Evolutionary conservation across 208 protist species (phyloP).

Genomic region (Leishmania major): DNA sequence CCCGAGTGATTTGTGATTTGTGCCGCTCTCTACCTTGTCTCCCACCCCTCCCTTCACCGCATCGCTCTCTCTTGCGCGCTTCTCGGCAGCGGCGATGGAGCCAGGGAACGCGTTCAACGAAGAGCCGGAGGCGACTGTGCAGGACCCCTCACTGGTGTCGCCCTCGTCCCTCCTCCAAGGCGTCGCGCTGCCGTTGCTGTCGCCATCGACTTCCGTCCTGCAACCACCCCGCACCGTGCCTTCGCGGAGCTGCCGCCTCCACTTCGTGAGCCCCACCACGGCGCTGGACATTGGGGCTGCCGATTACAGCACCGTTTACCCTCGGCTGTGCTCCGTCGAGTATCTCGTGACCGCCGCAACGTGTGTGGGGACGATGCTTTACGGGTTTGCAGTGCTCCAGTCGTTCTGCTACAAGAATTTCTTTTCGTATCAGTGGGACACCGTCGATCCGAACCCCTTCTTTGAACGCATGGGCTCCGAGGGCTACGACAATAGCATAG

Average conservation of each 20-base stretch:
- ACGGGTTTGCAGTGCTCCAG: background rate
- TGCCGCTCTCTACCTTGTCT: background rate
- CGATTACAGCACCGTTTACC: background rate
- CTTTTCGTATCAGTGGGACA: background rate
- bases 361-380: background rate
- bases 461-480: slow-evolving; percentile 12
- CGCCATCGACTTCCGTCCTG: background rate
- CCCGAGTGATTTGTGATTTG: background rate
- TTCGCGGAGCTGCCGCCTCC: background rate
- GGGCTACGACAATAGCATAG: slow-evolving; percentile 23
- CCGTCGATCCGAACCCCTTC: background rate
- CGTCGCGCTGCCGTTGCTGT: background rate
- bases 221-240: background rate
- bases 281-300: slow-evolving; percentile 4
- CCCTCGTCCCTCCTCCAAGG: background rate
- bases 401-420: slow-evolving; percentile 3
- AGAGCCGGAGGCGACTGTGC: background rate
- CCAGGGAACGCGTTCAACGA: background rate
- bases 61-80: background rate
- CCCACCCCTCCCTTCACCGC: too few relatives aligned
- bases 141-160: background rate
- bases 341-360: slow-evolving; percentile 1
- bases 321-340: slow-evolving; percentile 9
- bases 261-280: slow-evolving; percentile 8
- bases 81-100: background rate